These are phyloP conservation scores for Rhododendron ferrugineum DNA, from an alignment of 148 eudicot genomes.

Conservation along the genomic window DNA sequence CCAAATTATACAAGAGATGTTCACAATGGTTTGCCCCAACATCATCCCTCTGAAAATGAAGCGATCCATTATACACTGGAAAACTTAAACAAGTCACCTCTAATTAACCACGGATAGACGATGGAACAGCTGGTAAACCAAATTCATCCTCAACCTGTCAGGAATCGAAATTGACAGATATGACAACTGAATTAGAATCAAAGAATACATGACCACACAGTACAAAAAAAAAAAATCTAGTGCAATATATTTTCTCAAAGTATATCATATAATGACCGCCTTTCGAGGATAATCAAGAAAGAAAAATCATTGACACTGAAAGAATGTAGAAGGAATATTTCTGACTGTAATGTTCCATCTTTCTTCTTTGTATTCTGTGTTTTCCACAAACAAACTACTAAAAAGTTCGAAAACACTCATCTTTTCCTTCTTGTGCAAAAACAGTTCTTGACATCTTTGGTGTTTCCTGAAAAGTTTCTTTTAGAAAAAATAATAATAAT, in stretches of 20 bases:
- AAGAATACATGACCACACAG: background rate
- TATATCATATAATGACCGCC: background rate
- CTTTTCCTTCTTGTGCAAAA: background rate
- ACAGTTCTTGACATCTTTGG: background rate
- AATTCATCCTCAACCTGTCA: conserved; percentile 64
- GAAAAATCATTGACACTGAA: background rate
- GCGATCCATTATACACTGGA: background rate
- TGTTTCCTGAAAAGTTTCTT: background rate
- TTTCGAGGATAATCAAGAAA: background rate
- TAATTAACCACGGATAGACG: conserved; percentile 62
- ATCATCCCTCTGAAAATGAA: background rate
- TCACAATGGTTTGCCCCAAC: background rate
- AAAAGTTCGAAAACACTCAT: background rate
- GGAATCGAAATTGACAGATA: conserved; percentile 2
- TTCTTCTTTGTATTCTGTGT: background rate
- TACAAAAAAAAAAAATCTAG: background rate
- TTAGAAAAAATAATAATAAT: too few species aligned
- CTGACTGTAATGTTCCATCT: background rate
- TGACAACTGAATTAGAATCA: background rate
- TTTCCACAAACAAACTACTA: background rate
- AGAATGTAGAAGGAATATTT: background rate
- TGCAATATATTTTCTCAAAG: background rate
- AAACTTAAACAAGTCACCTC: background rate
- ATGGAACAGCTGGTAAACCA: conserved; percentile 67
- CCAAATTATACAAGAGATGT: conserved; percentile 1